Conservation (phyloP, 169 alveolate species). For the Plasmodium yoelii region DNA sequence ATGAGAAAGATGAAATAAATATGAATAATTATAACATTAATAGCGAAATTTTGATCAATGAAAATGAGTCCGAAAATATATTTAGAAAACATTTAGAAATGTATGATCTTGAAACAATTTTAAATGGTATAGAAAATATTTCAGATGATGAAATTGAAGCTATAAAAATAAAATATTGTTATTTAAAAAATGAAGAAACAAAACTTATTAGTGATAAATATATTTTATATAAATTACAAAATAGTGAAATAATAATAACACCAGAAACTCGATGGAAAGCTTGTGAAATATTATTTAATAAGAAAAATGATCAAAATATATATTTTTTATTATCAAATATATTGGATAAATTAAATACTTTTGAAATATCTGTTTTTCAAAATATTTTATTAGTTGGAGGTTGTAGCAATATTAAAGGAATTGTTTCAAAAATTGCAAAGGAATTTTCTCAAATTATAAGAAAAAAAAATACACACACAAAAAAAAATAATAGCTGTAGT, state of each 20-base stretch:
- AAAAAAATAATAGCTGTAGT: too few relatives aligned
- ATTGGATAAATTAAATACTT: constrained; percentile 37
- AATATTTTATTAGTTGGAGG: constrained; percentile 70
- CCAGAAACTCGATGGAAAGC: constrained; percentile 74
- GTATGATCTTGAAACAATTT: constrained; percentile 41
- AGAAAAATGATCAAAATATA: constrained; percentile 57
- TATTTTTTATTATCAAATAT: constrained; percentile 39
- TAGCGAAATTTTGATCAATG: not conserved
- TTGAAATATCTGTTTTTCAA: constrained; percentile 31
- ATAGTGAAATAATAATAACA: constrained; percentile 39
- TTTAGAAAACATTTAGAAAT: constrained; percentile 20
- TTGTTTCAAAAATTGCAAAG: constrained; percentile 45
- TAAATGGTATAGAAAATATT: constrained; percentile 30
- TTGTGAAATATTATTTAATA: constrained; percentile 67
- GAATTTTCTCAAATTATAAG: constrained; percentile 26
- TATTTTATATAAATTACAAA: constrained; percentile 36
- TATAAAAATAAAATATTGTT: constrained; percentile 61
- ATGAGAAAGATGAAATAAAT: not conserved
- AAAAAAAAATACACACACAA: not conserved
- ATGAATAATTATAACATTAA: too few relatives aligned
- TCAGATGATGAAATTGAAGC: constrained; percentile 67
- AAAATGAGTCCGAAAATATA: not conserved
- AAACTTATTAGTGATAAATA: constrained; percentile 22
- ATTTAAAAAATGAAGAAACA: constrained; percentile 51
- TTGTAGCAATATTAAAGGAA: constrained; percentile 73